These are phyloP conservation scores for Microthlaspi erraticum DNA, from an alignment of 345 rosid species.

Conservation along the genomic window DNA sequence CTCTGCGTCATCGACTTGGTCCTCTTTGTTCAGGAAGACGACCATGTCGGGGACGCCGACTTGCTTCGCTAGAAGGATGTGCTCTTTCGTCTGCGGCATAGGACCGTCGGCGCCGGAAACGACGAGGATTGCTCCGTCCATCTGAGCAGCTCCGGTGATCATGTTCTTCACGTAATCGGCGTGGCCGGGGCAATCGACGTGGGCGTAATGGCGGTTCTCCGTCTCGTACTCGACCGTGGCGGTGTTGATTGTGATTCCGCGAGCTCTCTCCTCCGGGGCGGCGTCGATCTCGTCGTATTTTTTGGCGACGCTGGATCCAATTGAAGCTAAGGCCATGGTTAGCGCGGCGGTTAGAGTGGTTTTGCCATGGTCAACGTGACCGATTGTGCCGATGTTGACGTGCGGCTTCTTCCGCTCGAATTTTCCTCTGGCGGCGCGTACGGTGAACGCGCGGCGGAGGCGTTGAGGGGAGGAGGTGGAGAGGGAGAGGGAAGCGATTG, in stretches of 20 bases:
- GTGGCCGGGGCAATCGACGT: conserved; percentile 86
- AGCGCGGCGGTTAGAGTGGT: conserved; percentile 75
- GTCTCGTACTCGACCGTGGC: conserved; percentile 84
- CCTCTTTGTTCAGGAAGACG: conserved; percentile 84
- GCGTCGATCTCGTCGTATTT: conserved; percentile 84
- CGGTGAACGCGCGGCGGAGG: conserved; percentile 45
- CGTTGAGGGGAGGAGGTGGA: conserved; percentile 30
- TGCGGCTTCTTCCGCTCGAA: conserved; percentile 87
- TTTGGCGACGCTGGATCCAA: conserved; percentile 63
- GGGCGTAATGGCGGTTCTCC: conserved; percentile 72
- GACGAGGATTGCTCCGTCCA: conserved; percentile 87
- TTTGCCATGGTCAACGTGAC: conserved; percentile 76
- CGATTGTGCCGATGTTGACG: conserved; percentile 78
- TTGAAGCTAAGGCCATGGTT: conserved; percentile 69
- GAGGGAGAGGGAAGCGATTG: conserved; percentile 39
- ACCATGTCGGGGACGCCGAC: conserved; percentile 91
- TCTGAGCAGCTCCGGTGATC: conserved; percentile 86
- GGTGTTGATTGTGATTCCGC: conserved; percentile 79
- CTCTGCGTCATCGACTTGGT: conserved; percentile 89
- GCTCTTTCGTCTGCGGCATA: conserved; percentile 91
- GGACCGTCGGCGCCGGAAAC: conserved; percentile 86
- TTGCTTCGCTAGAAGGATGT: conserved; percentile 78
- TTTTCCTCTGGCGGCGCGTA: conserved; percentile 74
- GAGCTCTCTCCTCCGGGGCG: conserved; percentile 76
- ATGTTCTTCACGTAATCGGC: conserved; percentile 87